Conservation (phyloP, 345 rosid genomes). For the Hevea brasiliensis region DNA sequence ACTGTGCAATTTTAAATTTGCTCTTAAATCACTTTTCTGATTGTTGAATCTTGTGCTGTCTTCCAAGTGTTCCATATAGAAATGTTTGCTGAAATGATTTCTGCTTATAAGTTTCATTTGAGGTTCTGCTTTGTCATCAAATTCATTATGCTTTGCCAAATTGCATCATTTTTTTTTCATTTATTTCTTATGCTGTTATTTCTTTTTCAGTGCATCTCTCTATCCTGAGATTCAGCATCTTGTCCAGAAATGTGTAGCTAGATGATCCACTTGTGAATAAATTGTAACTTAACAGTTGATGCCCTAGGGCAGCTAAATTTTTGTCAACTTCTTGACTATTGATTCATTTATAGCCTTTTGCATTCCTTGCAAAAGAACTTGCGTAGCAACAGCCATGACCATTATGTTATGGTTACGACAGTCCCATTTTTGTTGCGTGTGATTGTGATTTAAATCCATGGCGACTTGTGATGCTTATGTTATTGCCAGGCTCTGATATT, state of each 20-base stretch:
- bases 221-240: not conserved
- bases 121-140: not conserved
- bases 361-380: not conserved
- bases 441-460: not conserved
- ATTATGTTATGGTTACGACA: not conserved
- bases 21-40: conserved; percentile 16
- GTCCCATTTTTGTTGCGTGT: not conserved
- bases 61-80: conserved; percentile 2
- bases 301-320: not conserved
- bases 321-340: not conserved
- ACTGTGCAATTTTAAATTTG: conserved; percentile 11
- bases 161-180: not conserved
- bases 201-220: not conserved
- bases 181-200: not conserved
- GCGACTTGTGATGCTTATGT: not conserved
- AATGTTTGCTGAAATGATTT: not conserved
- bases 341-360: not conserved
- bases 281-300: not conserved
- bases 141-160: not conserved
- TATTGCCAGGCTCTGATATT: not conserved
- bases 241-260: not conserved
- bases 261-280: not conserved
- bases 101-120: not conserved
- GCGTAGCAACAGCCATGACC: too few species aligned
- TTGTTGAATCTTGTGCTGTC: not conserved